These are phyloP conservation scores for Peribolospora kevripleyi DNA, from an alignment of 768 basidiomycete species.

Conservation along the genomic window DNA sequence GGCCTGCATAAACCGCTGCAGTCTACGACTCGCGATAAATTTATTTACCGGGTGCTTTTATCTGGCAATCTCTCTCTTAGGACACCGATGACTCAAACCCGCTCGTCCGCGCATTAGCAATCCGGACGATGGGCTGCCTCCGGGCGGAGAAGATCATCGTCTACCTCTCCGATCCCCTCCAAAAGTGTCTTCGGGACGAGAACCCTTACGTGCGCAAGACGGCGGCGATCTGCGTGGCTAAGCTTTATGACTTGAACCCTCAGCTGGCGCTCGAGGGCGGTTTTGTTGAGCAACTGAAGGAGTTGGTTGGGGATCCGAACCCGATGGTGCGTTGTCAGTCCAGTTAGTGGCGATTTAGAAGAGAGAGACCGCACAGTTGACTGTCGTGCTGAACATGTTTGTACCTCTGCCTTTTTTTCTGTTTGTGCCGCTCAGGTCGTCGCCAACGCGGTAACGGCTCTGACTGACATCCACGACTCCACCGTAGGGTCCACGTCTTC, in stretches of 20 bases:
- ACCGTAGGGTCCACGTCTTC: conserved; percentile 19
- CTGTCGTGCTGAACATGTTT: not conserved
- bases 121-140: conserved; percentile 90
- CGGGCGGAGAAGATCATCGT: conserved; percentile 98
- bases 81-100: conserved; percentile 94
- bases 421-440: conserved; percentile 43
- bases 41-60: not conserved
- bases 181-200: conserved; percentile 75
- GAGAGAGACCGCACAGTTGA: too few relatives aligned
- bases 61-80: conserved; percentile 18
- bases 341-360: too few relatives aligned
- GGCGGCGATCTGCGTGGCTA: conserved; percentile 86
- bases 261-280: conserved; percentile 85
- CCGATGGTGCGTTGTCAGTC: conserved; percentile 49
- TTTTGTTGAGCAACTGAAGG: conserved; percentile 63
- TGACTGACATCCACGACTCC: conserved; percentile 65
- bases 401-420: not conserved
- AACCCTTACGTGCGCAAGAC: conserved; percentile 98
- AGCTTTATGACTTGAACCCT: conserved; percentile 90
- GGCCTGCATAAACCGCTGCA: not conserved
- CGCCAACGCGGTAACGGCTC: conserved; percentile 78
- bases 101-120: conserved; percentile 80
- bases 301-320: conserved; percentile 86
- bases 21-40: not conserved
- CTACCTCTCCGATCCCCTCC: conserved; percentile 85